A percentile compares a stretch with the other conserved stretches of the same genome.
Evolutionary conservation across 495 filamentous ascomycete species (phyloP).

Genomic region (Xylaria nigripes): DNA sequence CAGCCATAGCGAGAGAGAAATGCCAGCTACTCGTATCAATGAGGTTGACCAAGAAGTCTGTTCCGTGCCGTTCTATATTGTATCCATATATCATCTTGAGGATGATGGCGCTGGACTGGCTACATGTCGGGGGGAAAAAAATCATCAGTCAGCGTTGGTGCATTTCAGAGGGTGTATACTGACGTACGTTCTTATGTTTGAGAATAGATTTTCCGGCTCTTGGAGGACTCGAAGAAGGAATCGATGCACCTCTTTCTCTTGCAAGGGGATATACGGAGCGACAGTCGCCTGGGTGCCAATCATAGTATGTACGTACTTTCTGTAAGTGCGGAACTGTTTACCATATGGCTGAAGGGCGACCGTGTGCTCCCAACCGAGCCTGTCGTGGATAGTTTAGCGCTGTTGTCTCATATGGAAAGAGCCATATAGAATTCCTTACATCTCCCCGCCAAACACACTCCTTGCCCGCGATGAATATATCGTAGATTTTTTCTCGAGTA

Average conservation of each 20-base stretch:
- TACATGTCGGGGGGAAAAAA: conserved; percentile 17
- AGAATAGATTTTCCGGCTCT: conserved; percentile 22
- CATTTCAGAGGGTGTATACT: not conserved
- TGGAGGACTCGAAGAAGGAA: conserved; percentile 32
- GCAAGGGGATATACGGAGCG: conserved; percentile 24
- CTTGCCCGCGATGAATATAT: conserved; percentile 33
- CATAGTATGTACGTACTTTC: conserved; percentile 27
- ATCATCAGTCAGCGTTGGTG: not conserved
- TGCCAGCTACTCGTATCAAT: conserved; percentile 25
- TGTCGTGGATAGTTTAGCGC: not conserved
- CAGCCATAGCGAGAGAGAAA: conserved; percentile 26
- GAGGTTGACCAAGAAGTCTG: conserved; percentile 37
- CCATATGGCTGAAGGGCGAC: conserved; percentile 27
- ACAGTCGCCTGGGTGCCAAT: conserved; percentile 22
- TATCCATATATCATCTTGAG: conserved; percentile 43
- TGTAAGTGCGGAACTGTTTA: conserved; percentile 27
- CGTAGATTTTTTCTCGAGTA: conserved; percentile 36
- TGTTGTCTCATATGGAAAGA: not conserved
- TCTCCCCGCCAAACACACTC: conserved; percentile 1
- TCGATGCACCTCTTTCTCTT: conserved; percentile 31
- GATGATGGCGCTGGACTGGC: conserved; percentile 34
- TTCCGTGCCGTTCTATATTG: conserved; percentile 27
- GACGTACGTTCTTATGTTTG: conserved; percentile 29
- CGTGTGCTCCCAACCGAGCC: conserved; percentile 24
- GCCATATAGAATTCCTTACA: not conserved